These are phyloP conservation scores for Penicillium pancosmium DNA, from an alignment of 495 filamentous ascomycete species.

Conservation along the genomic window DNA sequence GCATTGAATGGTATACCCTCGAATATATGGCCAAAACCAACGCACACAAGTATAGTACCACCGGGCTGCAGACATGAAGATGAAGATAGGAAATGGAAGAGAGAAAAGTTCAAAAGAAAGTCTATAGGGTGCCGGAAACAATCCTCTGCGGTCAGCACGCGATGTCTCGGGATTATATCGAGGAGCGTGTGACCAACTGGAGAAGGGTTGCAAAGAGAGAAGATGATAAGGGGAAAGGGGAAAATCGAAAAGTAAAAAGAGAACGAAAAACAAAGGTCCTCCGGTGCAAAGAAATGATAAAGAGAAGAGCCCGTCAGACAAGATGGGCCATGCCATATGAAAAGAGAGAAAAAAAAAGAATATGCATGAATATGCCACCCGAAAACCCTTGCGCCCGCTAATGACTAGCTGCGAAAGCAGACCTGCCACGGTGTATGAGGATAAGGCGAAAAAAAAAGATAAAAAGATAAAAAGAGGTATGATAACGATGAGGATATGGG, in stretches of 20 bases:
- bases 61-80: neutral
- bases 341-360: slow-evolving; percentile 11
- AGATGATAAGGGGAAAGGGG: slow-evolving; percentile 6
- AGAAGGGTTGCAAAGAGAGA: neutral
- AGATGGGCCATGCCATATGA: slow-evolving; percentile 21
- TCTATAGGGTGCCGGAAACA: slow-evolving; percentile 4
- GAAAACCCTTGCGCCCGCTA: slow-evolving; percentile 47
- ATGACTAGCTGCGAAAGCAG: slow-evolving; percentile 44
- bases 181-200: neutral
- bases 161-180: too few species aligned
- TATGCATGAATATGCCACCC: slow-evolving; percentile 36
- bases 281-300: slow-evolving; percentile 13
- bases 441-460: slow-evolving; percentile 27
- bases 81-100: neutral
- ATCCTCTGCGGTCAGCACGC: neutral
- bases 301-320: slow-evolving; percentile 12
- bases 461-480: slow-evolving; percentile 17
- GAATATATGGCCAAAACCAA: neutral
- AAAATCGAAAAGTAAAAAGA: slow-evolving; percentile 11
- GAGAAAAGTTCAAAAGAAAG: neutral
- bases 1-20: neutral
- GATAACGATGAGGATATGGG: slow-evolving; percentile 16
- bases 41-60: neutral
- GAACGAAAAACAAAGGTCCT: slow-evolving; percentile 9
- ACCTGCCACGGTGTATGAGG: slow-evolving; percentile 36